Base-by-base conservation (phyloP, 306 rosid species). In the Crataegus laevigata region DNA sequence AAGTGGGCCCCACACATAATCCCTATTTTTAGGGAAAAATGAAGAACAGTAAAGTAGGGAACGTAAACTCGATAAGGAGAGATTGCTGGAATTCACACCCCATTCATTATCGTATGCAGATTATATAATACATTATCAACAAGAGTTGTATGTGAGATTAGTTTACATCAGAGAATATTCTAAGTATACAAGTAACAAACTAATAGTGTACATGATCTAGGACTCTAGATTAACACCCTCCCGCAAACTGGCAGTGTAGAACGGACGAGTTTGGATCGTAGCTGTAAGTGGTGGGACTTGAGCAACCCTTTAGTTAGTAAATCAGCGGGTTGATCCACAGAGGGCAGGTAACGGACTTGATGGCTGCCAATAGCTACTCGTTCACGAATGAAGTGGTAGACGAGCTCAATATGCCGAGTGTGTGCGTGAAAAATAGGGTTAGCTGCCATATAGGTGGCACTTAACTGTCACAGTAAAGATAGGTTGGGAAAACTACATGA, bases 401-500 rank as follows among this genome's bases (percentile, higher is more conserved):
- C 25, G 1, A 65, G 6, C 6, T 30, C 69, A 32, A 32, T 65
- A 9, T 65, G 69, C 0, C 0, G 11, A 15, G 69, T 64, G 0
- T 14, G 0, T 12, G 43, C 15, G 8, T 32, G 69, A 8, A 64
- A 64, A 0, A 64, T 3, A 1, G 25, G 26, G 8, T 6, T 34
- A 1, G 22, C 6, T 1, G 13, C 45, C 11, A 66, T 4, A 9
- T 58, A 58, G 0, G 3, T 22, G 29, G 63, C 3, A 5, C 25
- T 54, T 7, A 21, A 6, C 21, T 51, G 22, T 51, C 58, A 51
- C 0, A 51, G 58, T 18, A 19, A 3, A 17, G 22, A 19, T 4
- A 11, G 1, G 6, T 6, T 0, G 9, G 58, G 19, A 51, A 51
- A 3, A 1, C 3, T 0, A 9, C 0, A 51, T 0, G 2, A 5